Percentiles rank a stretch among this genome's conserved stretches.
Conservation (phyloP, 495 filamentous ascomycete genomes). For the Aspergillus ostianus region DNA sequence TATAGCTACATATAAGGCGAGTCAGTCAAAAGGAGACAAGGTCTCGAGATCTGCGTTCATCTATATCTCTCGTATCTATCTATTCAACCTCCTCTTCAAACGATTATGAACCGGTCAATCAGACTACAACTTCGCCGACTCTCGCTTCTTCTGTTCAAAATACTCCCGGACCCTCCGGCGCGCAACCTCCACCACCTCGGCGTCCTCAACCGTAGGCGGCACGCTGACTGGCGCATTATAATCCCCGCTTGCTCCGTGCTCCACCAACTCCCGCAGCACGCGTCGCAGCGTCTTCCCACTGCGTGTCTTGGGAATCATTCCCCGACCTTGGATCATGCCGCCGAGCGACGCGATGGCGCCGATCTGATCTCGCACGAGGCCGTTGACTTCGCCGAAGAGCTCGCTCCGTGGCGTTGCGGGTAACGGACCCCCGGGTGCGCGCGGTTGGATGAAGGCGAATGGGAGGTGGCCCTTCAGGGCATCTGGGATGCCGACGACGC, state of each 20-base stretch:
- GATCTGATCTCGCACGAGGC: constrained; percentile 73
- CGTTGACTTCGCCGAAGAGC: constrained; percentile 61
- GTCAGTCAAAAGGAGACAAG: too few relatives aligned
- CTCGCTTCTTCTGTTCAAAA: constrained; percentile 37
- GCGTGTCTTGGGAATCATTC: constrained; percentile 91
- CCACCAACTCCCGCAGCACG: constrained; percentile 76
- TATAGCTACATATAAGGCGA: too few relatives aligned
- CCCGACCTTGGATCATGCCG: constrained; percentile 77
- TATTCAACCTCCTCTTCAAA: neutral
- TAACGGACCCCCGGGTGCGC: constrained; percentile 40
- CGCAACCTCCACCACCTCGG: constrained; percentile 55
- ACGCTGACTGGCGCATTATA: constrained; percentile 53
- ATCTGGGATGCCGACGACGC: constrained; percentile 83
- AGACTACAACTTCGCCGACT: constrained; percentile 57
- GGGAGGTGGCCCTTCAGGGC: constrained; percentile 83
- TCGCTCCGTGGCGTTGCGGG: constrained; percentile 46
- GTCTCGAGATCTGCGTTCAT: neutral
- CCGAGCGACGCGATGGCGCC: constrained; percentile 82
- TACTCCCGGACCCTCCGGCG: constrained; percentile 55
- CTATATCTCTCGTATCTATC: constrained; percentile 15
- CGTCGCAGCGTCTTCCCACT: constrained; percentile 84
- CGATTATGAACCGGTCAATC: constrained; percentile 6
- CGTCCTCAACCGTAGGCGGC: constrained; percentile 61
- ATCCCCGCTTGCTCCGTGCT: constrained; percentile 54
- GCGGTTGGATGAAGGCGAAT: constrained; percentile 77